Evolutionary conservation across 148 eudicot species (phyloP).

Genomic region (Gaultheria prostrata): DNA sequence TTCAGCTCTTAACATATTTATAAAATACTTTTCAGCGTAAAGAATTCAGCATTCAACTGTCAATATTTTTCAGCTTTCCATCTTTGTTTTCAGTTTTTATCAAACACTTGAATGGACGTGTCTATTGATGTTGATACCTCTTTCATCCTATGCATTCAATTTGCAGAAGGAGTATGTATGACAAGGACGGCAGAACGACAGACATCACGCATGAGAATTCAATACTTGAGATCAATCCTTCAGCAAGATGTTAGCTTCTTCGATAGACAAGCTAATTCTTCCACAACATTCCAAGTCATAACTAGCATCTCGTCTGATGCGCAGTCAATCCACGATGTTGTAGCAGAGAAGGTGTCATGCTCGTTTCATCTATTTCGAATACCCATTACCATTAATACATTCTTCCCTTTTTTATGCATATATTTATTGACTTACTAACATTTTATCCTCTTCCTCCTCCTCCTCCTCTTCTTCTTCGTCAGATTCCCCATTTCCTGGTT

Average conservation of each 20-base stretch:
- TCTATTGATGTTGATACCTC: background rate
- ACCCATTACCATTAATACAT: background rate
- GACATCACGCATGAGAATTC: slow-evolving; percentile 38
- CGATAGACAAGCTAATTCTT: slow-evolving; percentile 36
- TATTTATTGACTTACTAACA: background rate
- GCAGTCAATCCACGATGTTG: slow-evolving; percentile 43
- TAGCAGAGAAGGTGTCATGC: slow-evolving; percentile 37
- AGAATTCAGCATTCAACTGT: too few species aligned
- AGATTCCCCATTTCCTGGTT: slow-evolving; percentile 40
- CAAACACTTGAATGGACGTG: background rate
- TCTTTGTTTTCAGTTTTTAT: too few species aligned
- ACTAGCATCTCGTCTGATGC: slow-evolving; percentile 38
- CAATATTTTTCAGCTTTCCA: too few species aligned
- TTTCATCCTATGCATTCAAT: background rate
- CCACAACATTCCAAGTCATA: slow-evolving; percentile 37
- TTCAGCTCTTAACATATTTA: too few species aligned
- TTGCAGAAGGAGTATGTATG: slow-evolving; percentile 49
- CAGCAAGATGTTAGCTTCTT: slow-evolving; percentile 50
- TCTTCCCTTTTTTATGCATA: background rate
- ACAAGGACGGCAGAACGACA: slow-evolving; percentile 53
- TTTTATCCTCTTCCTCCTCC: background rate
- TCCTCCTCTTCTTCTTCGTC: background rate
- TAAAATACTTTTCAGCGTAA: too few species aligned
- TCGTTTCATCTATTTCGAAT: background rate
- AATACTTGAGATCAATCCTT: slow-evolving; percentile 46